Conservation (phyloP, 768 basidiomycete genomes). For the Trametes cubensis region DNA sequence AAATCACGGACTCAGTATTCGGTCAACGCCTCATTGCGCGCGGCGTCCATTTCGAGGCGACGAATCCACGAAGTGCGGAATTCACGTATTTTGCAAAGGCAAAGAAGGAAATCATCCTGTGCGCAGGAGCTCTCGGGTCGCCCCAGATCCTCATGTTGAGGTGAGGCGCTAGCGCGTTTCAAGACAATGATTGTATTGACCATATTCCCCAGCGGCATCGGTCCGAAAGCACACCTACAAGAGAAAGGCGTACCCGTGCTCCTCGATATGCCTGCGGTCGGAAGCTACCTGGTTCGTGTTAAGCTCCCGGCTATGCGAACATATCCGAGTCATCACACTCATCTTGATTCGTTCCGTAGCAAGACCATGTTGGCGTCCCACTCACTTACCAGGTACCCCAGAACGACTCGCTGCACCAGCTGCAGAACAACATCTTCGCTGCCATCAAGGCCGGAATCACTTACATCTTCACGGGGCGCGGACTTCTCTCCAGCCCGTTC, state of each 20-base stretch:
- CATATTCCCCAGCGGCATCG: slow-evolving; percentile 28
- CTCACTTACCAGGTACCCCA: slow-evolving; percentile 19
- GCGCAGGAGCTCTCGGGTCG: slow-evolving; percentile 30
- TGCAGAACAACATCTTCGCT: slow-evolving; percentile 10
- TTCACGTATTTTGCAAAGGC: slow-evolving; percentile 10
- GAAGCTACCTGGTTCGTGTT: slow-evolving; percentile 26
- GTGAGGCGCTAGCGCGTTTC: neutral
- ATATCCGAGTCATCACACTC: neutral
- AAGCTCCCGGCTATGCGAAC: neutral
- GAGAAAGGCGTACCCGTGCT: slow-evolving; percentile 25
- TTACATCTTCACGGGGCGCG: slow-evolving; percentile 22
- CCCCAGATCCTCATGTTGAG: slow-evolving; percentile 45
- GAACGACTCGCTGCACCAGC: slow-evolving; percentile 19
- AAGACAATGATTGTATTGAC: neutral
- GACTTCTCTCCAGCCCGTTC: slow-evolving; percentile 18
- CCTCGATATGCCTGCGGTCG: slow-evolving; percentile 32
- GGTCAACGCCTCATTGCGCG: neutral
- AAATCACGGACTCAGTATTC: neutral
- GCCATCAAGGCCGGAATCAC: slow-evolving; percentile 10
- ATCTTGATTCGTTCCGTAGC: neutral
- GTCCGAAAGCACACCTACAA: slow-evolving; percentile 25
- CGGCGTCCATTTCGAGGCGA: slow-evolving; percentile 9
- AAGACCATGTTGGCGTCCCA: slow-evolving; percentile 24
- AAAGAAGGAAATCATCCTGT: slow-evolving; percentile 30
- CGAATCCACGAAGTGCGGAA: slow-evolving; percentile 2